Base-by-base conservation (phyloP, 257 asterid species). In the Jasminum sambac region DNA sequence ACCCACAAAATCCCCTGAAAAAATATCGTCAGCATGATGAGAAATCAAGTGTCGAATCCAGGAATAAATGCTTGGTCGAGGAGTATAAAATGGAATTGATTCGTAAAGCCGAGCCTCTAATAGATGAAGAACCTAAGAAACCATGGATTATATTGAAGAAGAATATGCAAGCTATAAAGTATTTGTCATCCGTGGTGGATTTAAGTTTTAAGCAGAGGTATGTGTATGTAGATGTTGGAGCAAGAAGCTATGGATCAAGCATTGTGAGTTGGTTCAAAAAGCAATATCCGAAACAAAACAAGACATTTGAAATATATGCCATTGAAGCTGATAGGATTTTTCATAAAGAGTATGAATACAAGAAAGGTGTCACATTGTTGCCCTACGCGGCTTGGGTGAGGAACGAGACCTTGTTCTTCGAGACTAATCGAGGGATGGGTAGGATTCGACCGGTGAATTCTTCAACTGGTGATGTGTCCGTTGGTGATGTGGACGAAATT, bases 361-460 rank as follows among this genome's bases (percentile, higher is more conserved):
- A 78, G 23, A 36, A 58, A 3, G 85, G 83, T 6, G 72, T 83
- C 19, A 81, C 81, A 2, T 84, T 86, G 0, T 34, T 83, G 74
- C 91, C 88, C 2, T 86, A 79, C 64, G 91, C 87, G 0, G 87
- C 87, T 1, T 81, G 91, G 89, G 66, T 84, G 0, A 76, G 36
- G 71, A 86, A 86, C 65, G 91, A 86, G 67, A 73, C 82, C 16
- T 80, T 84, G 10, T 78, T 73, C 16, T 86, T 83, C 69, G 84
- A 84, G 12, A 78, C 71, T 0, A 68, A 55, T 80, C 78, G 76
- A 69, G 42, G 71, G 70, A 77, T 73, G 84, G 81, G 71, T 24
- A 44, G 74, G 72, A 84, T 52, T 58, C 72, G 60, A 62, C 76
- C 64, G 17, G 64, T 60, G 66, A 68, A 71, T 6, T 17, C 61